Conservation (phyloP, 176 grass and related monocot genomes). For the Oryza glaberrima region DNA sequence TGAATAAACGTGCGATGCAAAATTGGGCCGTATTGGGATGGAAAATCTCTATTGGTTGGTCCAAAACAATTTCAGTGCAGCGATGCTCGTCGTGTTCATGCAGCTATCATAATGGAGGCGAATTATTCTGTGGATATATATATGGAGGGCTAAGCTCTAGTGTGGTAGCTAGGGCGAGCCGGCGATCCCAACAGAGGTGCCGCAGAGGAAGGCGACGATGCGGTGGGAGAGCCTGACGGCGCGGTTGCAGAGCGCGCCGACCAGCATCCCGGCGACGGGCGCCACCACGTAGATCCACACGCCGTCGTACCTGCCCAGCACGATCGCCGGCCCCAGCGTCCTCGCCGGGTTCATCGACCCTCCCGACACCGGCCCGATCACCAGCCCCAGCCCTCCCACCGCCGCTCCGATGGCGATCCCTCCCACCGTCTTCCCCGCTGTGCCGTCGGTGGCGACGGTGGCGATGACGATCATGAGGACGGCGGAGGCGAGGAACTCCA, state of each 20-base stretch:
- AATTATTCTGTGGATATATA: too few species aligned
- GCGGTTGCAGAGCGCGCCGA: constrained; percentile 50
- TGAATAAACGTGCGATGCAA: too few species aligned
- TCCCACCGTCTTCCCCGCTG: constrained; percentile 26
- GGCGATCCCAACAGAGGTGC: neutral
- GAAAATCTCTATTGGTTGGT: too few species aligned
- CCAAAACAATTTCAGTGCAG: too few species aligned
- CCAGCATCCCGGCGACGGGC: constrained; percentile 53
- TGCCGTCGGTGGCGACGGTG: constrained; percentile 27
- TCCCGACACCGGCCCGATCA: constrained; percentile 65
- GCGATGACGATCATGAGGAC: constrained; percentile 70
- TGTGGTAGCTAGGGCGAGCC: neutral
- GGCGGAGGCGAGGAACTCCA: constrained; percentile 60
- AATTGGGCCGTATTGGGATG: too few species aligned
- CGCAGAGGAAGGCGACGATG: constrained; percentile 40
- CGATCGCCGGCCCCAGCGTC: constrained; percentile 60
- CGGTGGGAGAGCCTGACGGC: constrained; percentile 32
- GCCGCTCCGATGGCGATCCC: constrained; percentile 47
- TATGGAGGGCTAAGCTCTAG: too few species aligned
- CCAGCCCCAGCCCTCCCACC: constrained; percentile 31
- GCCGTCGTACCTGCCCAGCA: constrained; percentile 47
- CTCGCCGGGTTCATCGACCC: constrained; percentile 77
- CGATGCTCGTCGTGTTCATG: too few species aligned
- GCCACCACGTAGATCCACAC: constrained; percentile 63
- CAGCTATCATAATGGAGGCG: too few species aligned